Conservation (phyloP, 352 stramenopile genomes). For the Globisporangium abappressorium region DNA sequence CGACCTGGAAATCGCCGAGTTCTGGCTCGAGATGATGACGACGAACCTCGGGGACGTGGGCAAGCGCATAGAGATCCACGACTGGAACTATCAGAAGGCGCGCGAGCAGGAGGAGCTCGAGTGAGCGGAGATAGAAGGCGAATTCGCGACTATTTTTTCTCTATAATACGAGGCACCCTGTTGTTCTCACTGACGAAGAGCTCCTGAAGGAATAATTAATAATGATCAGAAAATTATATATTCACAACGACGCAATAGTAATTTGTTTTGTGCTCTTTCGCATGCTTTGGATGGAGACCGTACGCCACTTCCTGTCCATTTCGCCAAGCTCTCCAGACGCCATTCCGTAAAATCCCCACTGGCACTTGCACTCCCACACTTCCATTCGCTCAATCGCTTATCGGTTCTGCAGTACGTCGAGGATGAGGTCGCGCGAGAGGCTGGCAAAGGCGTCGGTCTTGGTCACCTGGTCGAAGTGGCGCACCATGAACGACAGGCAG, state of each 20-base stretch:
- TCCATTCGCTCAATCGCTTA: constrained; percentile 23
- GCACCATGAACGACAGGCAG: constrained; percentile 87
- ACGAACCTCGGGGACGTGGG: constrained; percentile 73
- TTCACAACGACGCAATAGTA: constrained; percentile 10
- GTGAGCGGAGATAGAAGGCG: not conserved
- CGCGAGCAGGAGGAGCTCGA: constrained; percentile 29
- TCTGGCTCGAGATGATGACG: constrained; percentile 56
- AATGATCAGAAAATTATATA: constrained; percentile 10
- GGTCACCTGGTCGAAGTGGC: constrained; percentile 90
- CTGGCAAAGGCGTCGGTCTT: constrained; percentile 88
- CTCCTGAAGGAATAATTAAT: not conserved
- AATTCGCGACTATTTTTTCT: no score
- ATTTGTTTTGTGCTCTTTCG: not conserved
- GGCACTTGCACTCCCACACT: no score
- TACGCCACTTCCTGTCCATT: no score
- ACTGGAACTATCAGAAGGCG: constrained; percentile 77
- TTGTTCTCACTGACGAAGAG: not conserved
- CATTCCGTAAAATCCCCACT: not conserved
- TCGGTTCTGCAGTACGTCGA: constrained; percentile 87
- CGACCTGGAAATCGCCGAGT: constrained; percentile 61
- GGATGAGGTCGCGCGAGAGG: constrained; percentile 85
- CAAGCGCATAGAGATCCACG: constrained; percentile 70
- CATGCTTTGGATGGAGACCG: no score
- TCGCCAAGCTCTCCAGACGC: not conserved
- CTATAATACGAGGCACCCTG: no score